Evolutionary conservation across 306 rosid species (phyloP).

Genomic region (Mimosa bimucronata): DNA sequence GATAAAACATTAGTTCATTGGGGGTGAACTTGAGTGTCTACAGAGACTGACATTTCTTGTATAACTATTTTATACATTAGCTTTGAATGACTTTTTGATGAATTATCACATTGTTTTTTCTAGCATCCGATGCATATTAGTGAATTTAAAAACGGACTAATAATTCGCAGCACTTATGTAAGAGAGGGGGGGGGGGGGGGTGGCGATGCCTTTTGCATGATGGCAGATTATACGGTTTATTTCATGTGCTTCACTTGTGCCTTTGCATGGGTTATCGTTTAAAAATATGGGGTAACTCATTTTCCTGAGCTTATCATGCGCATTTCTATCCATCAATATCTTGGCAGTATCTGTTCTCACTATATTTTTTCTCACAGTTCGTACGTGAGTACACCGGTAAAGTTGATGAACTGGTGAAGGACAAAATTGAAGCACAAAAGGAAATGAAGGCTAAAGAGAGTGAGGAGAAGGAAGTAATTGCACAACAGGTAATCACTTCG

Average conservation of each 20-base stretch:
- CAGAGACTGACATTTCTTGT: slow-evolving; percentile 12
- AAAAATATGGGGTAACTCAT: slow-evolving; percentile 14
- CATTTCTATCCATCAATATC: slow-evolving; percentile 25
- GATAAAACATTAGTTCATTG: not conserved
- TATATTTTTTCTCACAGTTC: slow-evolving; percentile 54
- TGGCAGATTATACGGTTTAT: slow-evolving; percentile 17
- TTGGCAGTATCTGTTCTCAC: slow-evolving; percentile 26
- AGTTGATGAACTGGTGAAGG: slow-evolving; percentile 93
- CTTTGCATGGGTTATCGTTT: slow-evolving; percentile 6
- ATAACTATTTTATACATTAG: not conserved
- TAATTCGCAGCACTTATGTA: not conserved
- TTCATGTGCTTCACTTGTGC: slow-evolving; percentile 10
- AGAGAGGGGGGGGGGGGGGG: slow-evolving; percentile 30
- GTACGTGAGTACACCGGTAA: slow-evolving; percentile 97
- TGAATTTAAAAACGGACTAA: slow-evolving; percentile 9
- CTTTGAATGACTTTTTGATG: slow-evolving; percentile 33
- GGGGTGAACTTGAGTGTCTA: slow-evolving; percentile 12
- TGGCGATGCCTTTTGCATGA: slow-evolving; percentile 31
- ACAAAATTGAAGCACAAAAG: slow-evolving; percentile 75
- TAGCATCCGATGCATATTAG: slow-evolving; percentile 18
- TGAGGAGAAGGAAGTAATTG: slow-evolving; percentile 91
- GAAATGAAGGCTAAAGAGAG: slow-evolving; percentile 84
- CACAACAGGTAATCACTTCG: slow-evolving; percentile 78
- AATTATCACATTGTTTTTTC: slow-evolving; percentile 20
- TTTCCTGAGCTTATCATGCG: slow-evolving; percentile 21